Evolutionary conservation across 371 early-diverging fungal genomes (phyloP).

Genomic region (Catenaria anguillulae): DNA sequence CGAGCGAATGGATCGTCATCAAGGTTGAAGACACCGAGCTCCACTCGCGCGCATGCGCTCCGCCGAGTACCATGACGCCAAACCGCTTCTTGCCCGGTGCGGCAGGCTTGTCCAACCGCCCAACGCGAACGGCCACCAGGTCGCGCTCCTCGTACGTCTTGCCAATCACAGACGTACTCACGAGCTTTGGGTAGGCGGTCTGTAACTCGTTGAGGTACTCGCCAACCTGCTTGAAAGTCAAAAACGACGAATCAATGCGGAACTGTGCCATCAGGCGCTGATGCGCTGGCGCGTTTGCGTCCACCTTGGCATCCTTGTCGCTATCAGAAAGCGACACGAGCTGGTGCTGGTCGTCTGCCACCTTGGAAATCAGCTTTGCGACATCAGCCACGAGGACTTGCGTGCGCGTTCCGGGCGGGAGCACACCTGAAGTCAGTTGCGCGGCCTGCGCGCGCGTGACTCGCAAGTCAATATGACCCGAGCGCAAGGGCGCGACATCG

Average conservation of each 20-base stretch:
- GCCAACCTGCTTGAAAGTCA: no score
- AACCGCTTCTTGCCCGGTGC: neutral
- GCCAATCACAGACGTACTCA: neutral
- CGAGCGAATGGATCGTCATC: neutral
- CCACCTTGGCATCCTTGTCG: neutral
- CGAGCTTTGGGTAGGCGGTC: neutral
- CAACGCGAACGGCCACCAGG: neutral
- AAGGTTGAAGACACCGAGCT: neutral
- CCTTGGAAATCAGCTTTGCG: no score
- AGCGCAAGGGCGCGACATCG: no score
- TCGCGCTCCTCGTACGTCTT: neutral
- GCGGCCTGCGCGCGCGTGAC: no score
- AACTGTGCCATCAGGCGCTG: neutral
- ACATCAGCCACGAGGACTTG: neutral
- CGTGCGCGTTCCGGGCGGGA: neutral
- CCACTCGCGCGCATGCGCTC: slow-evolving; percentile 13
- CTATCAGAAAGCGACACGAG: neutral
- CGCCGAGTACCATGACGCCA: slow-evolving; percentile 8
- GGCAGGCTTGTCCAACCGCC: neutral
- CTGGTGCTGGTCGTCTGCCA: no score
- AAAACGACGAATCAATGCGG: neutral
- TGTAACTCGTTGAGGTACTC: no score
- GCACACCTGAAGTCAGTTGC: no score
- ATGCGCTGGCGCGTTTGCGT: neutral
- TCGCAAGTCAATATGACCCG: no score